phyloP scores from a whole-genome alignment of 345 rosid species.

The Eucalyptus fibrosa region DNA sequence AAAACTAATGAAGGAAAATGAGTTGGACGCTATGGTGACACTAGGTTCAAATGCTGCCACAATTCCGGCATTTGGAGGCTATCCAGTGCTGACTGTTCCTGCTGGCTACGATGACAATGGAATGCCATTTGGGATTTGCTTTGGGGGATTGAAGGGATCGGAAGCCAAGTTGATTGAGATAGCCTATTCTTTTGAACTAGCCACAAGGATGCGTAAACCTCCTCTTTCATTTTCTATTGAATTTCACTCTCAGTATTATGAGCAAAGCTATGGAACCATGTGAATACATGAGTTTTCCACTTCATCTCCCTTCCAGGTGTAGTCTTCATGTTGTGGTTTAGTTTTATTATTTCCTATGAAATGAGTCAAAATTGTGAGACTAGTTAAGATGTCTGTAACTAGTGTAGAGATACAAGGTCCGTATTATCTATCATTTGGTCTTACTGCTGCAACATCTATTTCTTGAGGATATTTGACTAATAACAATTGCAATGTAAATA shows the following conservation, averaged over 20 bases:
- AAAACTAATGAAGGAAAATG: constrained; percentile 1
- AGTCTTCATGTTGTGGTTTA: too few species aligned
- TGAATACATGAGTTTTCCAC: neutral
- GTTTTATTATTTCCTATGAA: too few species aligned
- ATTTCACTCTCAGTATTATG: neutral
- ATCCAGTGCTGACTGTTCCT: constrained; percentile 12
- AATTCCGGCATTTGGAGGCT: constrained; percentile 6
- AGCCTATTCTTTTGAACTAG: constrained; percentile 18
- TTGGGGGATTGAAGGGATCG: neutral
- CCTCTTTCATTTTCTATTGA: neutral
- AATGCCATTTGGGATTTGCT: constrained; percentile 20
- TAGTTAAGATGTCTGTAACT: neutral
- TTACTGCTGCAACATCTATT: neutral
- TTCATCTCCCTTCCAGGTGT: neutral
- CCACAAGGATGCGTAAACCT: neutral
- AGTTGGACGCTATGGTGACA: constrained; percentile 10
- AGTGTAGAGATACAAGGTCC: neutral
- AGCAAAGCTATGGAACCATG: neutral
- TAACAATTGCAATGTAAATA: neutral
- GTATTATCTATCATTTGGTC: neutral
- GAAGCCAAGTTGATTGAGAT: neutral
- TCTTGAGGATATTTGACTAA: neutral
- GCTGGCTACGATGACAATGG: constrained; percentile 3
- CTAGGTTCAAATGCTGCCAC: neutral
- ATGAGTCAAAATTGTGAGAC: neutral